These are phyloP conservation scores for Clonostachys chloroleuca DNA, from an alignment of 2,329 filamentous ascomycete genomes.

Conservation along the genomic window DNA sequence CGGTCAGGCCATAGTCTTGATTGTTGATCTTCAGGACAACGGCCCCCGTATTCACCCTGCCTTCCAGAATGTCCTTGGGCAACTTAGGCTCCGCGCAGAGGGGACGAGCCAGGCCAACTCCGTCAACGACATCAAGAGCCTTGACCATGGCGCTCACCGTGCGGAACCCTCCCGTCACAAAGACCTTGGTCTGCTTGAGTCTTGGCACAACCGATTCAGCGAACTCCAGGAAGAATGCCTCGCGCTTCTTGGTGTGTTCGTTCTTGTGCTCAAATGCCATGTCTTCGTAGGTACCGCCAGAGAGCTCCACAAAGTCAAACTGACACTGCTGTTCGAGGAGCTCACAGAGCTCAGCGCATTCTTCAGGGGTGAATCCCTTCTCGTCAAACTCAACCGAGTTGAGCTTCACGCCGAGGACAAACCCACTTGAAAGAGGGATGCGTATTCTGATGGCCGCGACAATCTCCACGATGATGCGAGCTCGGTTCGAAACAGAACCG, in stretches of 20 bases:
- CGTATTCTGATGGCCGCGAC: constrained; percentile 21
- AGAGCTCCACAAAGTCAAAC: constrained; percentile 56
- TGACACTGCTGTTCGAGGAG: constrained; percentile 36
- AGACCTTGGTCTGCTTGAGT: constrained; percentile 43
- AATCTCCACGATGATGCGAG: constrained; percentile 39
- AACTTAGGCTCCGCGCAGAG: constrained; percentile 23
- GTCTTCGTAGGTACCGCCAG: constrained; percentile 53
- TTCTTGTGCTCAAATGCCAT: constrained; percentile 45
- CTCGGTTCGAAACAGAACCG: constrained; percentile 32
- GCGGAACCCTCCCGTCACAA: constrained; percentile 55
- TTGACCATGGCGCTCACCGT: constrained; percentile 51
- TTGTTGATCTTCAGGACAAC: not conserved
- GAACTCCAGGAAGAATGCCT: constrained; percentile 58
- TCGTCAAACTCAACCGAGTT: constrained; percentile 53
- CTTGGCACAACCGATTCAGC: constrained; percentile 19
- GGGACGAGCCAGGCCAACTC: constrained; percentile 48
- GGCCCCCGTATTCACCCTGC: not conserved
- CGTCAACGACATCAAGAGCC: constrained; percentile 53
- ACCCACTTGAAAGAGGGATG: constrained; percentile 12
- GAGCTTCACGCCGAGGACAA: constrained; percentile 50
- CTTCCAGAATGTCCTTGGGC: constrained; percentile 15
- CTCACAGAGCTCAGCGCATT: constrained; percentile 40
- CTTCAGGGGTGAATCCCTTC: constrained; percentile 45
- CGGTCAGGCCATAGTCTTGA: constrained; percentile 1
- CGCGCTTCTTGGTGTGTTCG: constrained; percentile 49